These are phyloP conservation scores for Antrodiella citrinella DNA, from an alignment of 768 basidiomycete species.

Conservation along the genomic window DNA sequence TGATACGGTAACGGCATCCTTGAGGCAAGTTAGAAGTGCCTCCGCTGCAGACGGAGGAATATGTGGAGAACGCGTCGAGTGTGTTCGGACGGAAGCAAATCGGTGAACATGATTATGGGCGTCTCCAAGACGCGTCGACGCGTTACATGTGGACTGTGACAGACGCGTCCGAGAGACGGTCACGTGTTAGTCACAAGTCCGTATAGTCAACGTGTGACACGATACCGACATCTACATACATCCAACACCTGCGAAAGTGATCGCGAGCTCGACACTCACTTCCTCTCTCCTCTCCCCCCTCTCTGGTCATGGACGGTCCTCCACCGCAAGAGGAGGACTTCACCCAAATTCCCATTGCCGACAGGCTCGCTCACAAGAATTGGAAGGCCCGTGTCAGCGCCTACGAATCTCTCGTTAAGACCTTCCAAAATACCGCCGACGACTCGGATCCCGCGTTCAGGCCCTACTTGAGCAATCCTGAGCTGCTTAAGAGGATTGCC, in stretches of 20 bases:
- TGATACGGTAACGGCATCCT: too few species aligned
- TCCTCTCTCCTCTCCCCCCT: slow-evolving; percentile 6
- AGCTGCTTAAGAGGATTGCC: slow-evolving; percentile 78
- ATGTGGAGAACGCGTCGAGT: too few species aligned
- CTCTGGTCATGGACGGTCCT: slow-evolving; percentile 70
- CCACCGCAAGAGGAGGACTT: slow-evolving; percentile 95
- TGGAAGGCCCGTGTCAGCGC: slow-evolving; percentile 97
- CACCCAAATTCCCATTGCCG: slow-evolving; percentile 63
- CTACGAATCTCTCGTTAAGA: slow-evolving; percentile 82
- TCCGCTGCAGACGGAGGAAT: background rate
- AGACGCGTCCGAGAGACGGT: background rate
- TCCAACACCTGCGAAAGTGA: slow-evolving; percentile 7
- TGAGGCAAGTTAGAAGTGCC: too few species aligned
- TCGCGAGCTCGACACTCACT: slow-evolving; percentile 3
- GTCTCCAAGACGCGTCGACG: background rate
- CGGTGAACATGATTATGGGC: background rate
- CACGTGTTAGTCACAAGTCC: background rate
- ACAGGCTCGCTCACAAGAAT: slow-evolving; percentile 88
- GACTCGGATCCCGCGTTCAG: slow-evolving; percentile 93
- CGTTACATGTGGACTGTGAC: background rate
- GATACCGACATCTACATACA: too few species aligned
- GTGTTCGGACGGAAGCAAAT: background rate
- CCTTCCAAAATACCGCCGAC: slow-evolving; percentile 82
- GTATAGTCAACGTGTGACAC: background rate
- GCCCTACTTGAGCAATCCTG: slow-evolving; percentile 72